Evolutionary conservation across 495 filamentous ascomycete species (phyloP), one percentile per base, ranked within the genome.

Genomic region (Trichoderma orchidacearum): DNA sequence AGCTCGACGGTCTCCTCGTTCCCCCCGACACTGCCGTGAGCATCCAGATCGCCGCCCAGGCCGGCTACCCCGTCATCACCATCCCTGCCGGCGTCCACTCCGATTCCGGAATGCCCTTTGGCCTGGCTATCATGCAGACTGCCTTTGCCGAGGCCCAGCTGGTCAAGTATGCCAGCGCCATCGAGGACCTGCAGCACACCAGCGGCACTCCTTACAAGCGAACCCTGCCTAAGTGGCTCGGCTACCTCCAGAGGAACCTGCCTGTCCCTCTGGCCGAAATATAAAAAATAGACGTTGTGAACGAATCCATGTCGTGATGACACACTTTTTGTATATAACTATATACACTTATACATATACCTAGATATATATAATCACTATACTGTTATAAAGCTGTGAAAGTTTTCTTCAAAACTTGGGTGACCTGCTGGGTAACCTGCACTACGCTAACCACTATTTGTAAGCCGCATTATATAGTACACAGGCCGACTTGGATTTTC

Each of bases 61-160:
- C 79, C 8, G 85, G 85, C 1, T 89, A 90, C 65, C 86, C 85
- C 1, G 74, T 86, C 56, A 70, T 89, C 58, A 88, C 84, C 3
- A 62, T 90, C 0, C 86, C 86, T 0, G 83, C 77, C 2, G 80
- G 78, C 13, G 67, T 75, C 11, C 71, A 75, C 61, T 54, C 67
- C 3, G 61, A 60, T 27, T 85, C 72, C 1, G 82, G 83, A 11
- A 86, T 90, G 80, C 83, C 84, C 0, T 87, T 83, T 62, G 85
- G 86, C 0, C 64, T 90, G 23, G 82, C 76, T 2, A 69, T 90
- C 35, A 80, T 88, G 76, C 66, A 67, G 53, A 85, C 83, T 3
- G 85, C 85, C 1, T 88, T 75, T 66, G 74, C 73, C 3, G 86
- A 90, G 64, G 69, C 69, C 1, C 72, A 69, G 45, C 66, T 89